Conservation (phyloP, 495 filamentous ascomycete species). For the Friedmanniomyces endolithicus region DNA sequence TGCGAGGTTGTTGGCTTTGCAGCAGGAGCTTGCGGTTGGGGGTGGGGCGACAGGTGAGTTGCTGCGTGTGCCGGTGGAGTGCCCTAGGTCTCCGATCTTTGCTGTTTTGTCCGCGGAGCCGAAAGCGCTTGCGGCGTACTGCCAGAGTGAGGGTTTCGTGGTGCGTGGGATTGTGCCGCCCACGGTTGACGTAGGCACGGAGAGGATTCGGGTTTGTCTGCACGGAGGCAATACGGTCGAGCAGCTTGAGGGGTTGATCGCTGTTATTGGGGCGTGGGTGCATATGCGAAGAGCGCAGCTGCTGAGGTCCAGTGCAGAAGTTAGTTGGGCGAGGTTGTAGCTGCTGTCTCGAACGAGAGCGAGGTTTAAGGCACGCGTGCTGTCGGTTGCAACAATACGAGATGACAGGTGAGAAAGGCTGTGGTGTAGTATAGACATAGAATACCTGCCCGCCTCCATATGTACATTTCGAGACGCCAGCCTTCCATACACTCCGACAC, state of each 20-base stretch:
- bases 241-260: constrained; percentile 35
- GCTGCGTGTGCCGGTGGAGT: constrained; percentile 28
- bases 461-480: constrained; percentile 1
- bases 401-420: neutral
- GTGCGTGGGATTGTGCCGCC: constrained; percentile 45
- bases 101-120: constrained; percentile 36
- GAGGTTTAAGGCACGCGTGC: neutral
- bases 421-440: neutral
- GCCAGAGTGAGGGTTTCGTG: constrained; percentile 39
- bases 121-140: constrained; percentile 38
- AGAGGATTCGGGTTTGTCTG: constrained; percentile 42
- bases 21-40: constrained; percentile 5
- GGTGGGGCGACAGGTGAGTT: neutral
- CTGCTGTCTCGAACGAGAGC: neutral
- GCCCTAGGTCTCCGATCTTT: constrained; percentile 32
- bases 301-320: neutral
- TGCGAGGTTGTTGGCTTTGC: constrained; percentile 1
- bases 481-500: neutral
- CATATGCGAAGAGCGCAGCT: constrained; percentile 1
- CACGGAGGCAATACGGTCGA: constrained; percentile 40
- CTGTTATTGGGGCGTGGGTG: constrained; percentile 35
- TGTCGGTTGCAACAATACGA: neutral
- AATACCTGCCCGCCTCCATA: neutral
- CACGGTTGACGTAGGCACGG: constrained; percentile 40
- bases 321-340: neutral